These are phyloP conservation scores for Blastomyces emzantsi DNA, from an alignment of 2,329 filamentous ascomycete genomes.

Conservation along the genomic window DNA sequence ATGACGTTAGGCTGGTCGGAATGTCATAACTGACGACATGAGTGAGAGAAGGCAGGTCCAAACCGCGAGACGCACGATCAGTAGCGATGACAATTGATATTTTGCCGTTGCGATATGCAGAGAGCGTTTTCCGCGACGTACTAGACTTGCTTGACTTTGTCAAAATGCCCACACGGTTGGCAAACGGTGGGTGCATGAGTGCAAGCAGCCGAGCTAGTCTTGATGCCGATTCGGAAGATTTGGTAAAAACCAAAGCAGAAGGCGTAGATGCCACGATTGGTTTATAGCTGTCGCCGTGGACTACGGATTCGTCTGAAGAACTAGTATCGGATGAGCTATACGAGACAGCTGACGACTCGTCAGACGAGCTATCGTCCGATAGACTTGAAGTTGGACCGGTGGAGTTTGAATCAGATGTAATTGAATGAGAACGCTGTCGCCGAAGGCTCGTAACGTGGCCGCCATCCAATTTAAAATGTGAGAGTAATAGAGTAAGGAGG, in stretches of 20 bases:
- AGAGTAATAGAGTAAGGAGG: conserved; percentile 63
- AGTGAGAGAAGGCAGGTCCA: conserved; percentile 69
- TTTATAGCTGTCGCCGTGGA: conserved; percentile 24
- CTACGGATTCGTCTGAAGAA: conserved; percentile 27
- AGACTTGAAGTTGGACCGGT: conserved; percentile 28
- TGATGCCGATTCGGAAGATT: conserved; percentile 79
- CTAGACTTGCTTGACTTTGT: conserved; percentile 70
- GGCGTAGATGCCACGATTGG: conserved; percentile 17
- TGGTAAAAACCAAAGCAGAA: conserved; percentile 72
- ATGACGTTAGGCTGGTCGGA: conserved; percentile 68
- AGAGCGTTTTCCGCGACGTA: conserved; percentile 57
- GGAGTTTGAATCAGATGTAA: conserved; percentile 8
- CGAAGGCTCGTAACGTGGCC: conserved; percentile 10
- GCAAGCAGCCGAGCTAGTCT: conserved; percentile 72
- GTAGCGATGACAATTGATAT: conserved; percentile 76
- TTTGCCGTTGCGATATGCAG: conserved; percentile 54
- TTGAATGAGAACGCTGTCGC: conserved; percentile 1
- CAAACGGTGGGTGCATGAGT: conserved; percentile 53
- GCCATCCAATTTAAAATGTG: conserved; percentile 23
- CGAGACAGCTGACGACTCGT: conserved; percentile 16
- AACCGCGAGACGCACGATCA: conserved; percentile 83
- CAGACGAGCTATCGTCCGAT: conserved; percentile 27
- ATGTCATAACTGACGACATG: conserved; percentile 94
- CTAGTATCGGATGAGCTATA: conserved; percentile 21
- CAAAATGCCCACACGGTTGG: conserved; percentile 55